Conservation (phyloP, 192 early-diverging fungal species). For the Spizellomyces punctatus region DNA sequence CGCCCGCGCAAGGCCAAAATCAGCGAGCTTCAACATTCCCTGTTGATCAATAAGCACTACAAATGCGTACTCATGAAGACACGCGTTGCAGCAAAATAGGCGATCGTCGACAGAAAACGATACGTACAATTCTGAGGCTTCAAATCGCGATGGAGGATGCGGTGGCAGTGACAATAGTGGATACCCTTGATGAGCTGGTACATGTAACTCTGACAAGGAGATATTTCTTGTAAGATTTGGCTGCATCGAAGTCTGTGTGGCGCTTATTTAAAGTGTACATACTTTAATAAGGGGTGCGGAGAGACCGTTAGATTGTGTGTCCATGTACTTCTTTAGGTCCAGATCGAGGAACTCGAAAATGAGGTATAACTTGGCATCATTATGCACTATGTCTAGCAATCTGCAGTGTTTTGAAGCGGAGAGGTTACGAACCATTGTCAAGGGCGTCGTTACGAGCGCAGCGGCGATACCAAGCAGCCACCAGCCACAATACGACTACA, state of each 20-base stretch:
- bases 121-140: conserved; percentile 89
- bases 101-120: background rate
- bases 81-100: background rate
- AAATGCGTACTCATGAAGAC: background rate
- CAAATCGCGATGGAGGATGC: conserved; percentile 95
- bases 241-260: background rate
- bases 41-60: conserved; percentile 83
- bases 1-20: conserved; percentile 94
- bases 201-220: conserved; percentile 76
- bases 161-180: conserved; percentile 84
- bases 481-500: background rate
- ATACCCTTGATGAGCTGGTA: conserved; percentile 87
- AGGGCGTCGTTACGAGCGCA: background rate
- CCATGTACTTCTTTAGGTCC: conserved; percentile 87
- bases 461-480: background rate
- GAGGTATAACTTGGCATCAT: conserved; percentile 85
- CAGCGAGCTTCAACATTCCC: conserved; percentile 88
- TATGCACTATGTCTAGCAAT: conserved; percentile 86
- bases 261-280: background rate
- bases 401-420: conserved; percentile 41
- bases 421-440: no score
- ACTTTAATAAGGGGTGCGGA: conserved; percentile 63
- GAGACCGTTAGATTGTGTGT: conserved; percentile 53
- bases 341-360: conserved; percentile 97
- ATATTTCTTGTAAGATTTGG: background rate